Evolutionary conservation across 108 stramenopile genomes (phyloP), one percentile per base, ranked within the genome.

Genomic region (Fragilaria radians): DNA sequence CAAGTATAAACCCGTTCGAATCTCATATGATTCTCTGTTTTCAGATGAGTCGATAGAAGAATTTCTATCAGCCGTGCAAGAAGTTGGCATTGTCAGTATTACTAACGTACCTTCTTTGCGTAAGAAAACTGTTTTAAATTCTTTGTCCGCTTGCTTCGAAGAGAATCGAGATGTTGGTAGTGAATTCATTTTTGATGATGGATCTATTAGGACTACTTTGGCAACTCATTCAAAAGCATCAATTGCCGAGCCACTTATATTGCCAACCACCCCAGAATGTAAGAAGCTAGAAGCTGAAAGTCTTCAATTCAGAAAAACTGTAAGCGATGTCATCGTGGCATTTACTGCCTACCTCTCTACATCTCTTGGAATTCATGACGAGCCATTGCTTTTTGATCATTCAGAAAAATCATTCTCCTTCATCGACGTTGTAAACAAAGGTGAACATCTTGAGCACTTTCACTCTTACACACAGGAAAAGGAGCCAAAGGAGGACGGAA

Each of bases 391-490:
- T 73, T 46, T 19, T 21, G 0, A 59, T 36, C 27, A 46, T 23
- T 1, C 18, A 46, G 2, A 48, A 52, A 0, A 14, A 68, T 56
- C 32, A 36, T 28, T 69, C 54, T 69, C 59, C 47, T 22, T 89
- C 17, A 57, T 48, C 23, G 75, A 85, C 33, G 54, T 89, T 1
- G 77, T 89, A 18, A 28, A 65, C 26, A 46, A 67, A 45, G 85
- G 88, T n/a, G 80, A 89, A 48, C 77, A 79, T 21, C 62, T 93
- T 47, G 91, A 93, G 46, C 91, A 93, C 54, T 89, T 89, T 56
- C 91, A 93, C 66, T 80, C 77, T 5, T 93, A 89, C 63, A 61
- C 76, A 26, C 65, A 77, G 61, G 52, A 23, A 23, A 32, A 28
- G 0, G 47, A 46, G 28, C 21, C 28, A 11, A 14, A 22, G 1